phyloP scores from a whole-genome alignment of 177 flowering plant genomes.

The Vitis hybrid region DNA sequence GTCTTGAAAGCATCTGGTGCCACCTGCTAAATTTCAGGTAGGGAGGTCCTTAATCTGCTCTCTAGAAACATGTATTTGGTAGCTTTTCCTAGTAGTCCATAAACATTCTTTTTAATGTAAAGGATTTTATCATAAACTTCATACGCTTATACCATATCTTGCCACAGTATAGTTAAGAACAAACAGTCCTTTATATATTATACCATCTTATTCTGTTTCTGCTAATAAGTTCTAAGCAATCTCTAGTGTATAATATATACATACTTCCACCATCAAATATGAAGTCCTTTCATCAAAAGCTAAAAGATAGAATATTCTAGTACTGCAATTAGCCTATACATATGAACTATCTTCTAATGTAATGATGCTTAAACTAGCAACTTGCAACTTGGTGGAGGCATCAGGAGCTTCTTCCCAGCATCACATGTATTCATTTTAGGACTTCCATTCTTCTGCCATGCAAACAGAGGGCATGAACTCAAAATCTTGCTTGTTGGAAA shows the following conservation, averaged over 20 bases:
- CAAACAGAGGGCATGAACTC: slow-evolving; percentile 17
- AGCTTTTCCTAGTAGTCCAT: too few relatives aligned
- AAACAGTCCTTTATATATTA: not conserved
- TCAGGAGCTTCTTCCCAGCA: slow-evolving; percentile 9
- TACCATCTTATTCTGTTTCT: not conserved
- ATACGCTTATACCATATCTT: too few relatives aligned
- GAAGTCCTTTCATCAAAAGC: not conserved
- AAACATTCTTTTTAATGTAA: too few relatives aligned
- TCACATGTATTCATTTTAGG: not conserved
- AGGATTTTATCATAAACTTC: too few relatives aligned
- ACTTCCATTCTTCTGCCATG: not conserved
- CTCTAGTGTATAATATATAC: not conserved
- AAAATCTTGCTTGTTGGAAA: slow-evolving; percentile 6
- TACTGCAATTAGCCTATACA: not conserved
- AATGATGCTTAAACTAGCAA: not conserved
- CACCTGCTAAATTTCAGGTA: too few relatives aligned
- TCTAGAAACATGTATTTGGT: too few relatives aligned
- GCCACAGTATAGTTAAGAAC: not conserved
- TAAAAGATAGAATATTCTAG: slow-evolving; percentile 3
- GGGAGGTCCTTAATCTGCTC: too few relatives aligned
- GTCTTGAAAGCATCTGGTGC: too few relatives aligned
- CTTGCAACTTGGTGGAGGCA: not conserved
- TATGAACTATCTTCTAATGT: slow-evolving; percentile 25
- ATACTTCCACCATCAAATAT: too few relatives aligned
- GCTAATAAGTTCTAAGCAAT: too few relatives aligned